Base-by-base conservation (phyloP, 257 asterid species). In the Nicotiana paniculata region DNA sequence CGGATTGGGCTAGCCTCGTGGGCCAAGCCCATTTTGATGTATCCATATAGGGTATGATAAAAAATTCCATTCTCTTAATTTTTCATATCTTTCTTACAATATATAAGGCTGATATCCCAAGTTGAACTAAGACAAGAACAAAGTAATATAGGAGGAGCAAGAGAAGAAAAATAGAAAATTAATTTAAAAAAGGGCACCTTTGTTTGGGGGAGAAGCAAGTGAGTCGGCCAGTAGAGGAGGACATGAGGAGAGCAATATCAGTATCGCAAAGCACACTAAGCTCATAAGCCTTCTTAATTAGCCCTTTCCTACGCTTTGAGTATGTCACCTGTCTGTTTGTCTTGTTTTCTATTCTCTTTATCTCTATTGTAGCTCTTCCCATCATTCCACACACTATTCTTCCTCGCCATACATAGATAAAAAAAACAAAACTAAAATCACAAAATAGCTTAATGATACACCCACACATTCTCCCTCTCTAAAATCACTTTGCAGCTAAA, bases 261-360 rank as follows among this genome's bases (percentile, higher is more conserved):
- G 57, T 69, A 33, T 69, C 77, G 21, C 57, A 39, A 17, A 69
- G 17, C n/a, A 70, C 58, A 39, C 77, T 70, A 2, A 70, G 33
- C 33, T 70, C 77, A 70, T 70, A 70, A 8, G 77, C 77, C 46
- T 39, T 70, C 77, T 39, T 39, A 70, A 70, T 39, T 69, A 69
- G 4, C 4, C 77, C 57, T 69, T 69, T 69, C 21, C 77, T 69
- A 4, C 77, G 54, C 55, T 69, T 69, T 37, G 77, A 69, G 8
- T 69, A 69, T n/a, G 77, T 69, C 77, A 69, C 77, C n/a, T 32
- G 57, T 37, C 77, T 70, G 6, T 39, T 69, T 39, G 77, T n/a
- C 57, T 70, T 70, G 33, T 70, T 70, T 55, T 70, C 77, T 39
- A 69, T 69, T 69, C 77, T 69, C 77, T 69, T 69, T 69, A 69